Evolutionary conservation across 257 asterid species (phyloP), one percentile per base, ranked within the genome.

Genomic region (Forsythia suspensa): DNA sequence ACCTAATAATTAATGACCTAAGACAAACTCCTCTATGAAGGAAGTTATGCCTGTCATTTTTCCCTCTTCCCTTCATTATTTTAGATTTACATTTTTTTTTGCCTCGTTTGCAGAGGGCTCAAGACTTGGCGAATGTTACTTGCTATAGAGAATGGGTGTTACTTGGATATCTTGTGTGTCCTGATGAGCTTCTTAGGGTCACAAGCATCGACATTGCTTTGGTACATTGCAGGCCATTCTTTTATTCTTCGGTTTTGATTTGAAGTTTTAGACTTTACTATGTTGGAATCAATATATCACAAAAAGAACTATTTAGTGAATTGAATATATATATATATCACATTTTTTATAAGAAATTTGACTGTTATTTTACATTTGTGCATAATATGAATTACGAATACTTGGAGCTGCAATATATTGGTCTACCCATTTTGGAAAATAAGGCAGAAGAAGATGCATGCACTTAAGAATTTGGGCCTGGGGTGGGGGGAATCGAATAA

Each of bases 51-150:
- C 48, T 24, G 24, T 76, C 77, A 61, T 77, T 76, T 77, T 72
- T 61, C 43, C 65, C 59, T 46, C 83, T 69, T 78, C 79, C 76
- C 18, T 13, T 57, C 55, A 66, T 15, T 80, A 59, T 74, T 51
- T 65, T 42, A 40, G 38, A 46, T 69, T 44, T 59, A 70, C 78
- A 70, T 68, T 36, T 43, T 76, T 79, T 74, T 63, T 42, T 4
- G 21, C 69, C 66, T 76, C 63, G 42, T 85, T 65, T 80, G 83
- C 91, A 95, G 99, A 93, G 99, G 87, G 99, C 99, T 78, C 99
- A 95, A 86, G 99, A 95, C 88, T 90, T 95, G 84, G 99, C 98
- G 80, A 93, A 95, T 86, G 98, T 95, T 84, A 93, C 98, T 67
- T 89, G 97, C 40, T 95, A 95, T 80, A 91, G 95, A 18, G 98